Conservation (phyloP, 2,329 filamentous ascomycete genomes). For the Clarireedia paspali region DNA sequence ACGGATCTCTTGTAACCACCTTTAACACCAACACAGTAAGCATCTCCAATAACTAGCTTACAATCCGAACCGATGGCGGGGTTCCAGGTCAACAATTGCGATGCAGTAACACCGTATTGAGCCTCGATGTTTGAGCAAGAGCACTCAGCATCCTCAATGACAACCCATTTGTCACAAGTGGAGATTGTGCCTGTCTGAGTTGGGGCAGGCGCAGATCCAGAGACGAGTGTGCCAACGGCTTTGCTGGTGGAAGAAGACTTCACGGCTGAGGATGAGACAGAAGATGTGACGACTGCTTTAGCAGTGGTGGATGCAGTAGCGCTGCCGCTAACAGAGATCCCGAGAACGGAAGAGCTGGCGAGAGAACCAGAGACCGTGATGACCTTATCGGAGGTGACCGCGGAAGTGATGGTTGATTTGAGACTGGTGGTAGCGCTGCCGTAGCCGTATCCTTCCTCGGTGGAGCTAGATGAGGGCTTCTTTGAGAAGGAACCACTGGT, state of each 20-base stretch:
- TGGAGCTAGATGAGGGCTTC: neutral
- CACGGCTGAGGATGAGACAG: neutral
- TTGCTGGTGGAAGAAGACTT: neutral
- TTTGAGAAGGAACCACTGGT: neutral
- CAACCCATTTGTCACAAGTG: slow-evolving; percentile 24
- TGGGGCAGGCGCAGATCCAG: neutral
- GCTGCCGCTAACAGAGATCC: neutral
- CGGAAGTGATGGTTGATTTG: neutral
- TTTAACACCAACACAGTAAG: slow-evolving; percentile 20
- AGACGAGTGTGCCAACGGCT: neutral
- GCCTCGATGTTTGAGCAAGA: slow-evolving; percentile 11
- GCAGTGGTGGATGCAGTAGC: neutral
- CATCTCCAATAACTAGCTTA: slow-evolving; percentile 21
- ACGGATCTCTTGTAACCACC: neutral
- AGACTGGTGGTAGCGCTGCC: neutral
- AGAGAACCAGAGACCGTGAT: neutral
- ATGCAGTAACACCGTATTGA: slow-evolving; percentile 17
- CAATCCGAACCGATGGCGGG: slow-evolving; percentile 26
- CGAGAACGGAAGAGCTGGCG: neutral
- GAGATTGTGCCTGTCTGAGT: slow-evolving; percentile 24
- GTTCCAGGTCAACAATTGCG: slow-evolving; percentile 28
- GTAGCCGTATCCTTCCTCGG: neutral
- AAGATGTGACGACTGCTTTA: neutral
- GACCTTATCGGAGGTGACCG: neutral
- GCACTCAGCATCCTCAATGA: neutral